These are phyloP conservation scores for Castanospermum australe DNA, from an alignment of 306 rosid species.

Conservation along the genomic window DNA sequence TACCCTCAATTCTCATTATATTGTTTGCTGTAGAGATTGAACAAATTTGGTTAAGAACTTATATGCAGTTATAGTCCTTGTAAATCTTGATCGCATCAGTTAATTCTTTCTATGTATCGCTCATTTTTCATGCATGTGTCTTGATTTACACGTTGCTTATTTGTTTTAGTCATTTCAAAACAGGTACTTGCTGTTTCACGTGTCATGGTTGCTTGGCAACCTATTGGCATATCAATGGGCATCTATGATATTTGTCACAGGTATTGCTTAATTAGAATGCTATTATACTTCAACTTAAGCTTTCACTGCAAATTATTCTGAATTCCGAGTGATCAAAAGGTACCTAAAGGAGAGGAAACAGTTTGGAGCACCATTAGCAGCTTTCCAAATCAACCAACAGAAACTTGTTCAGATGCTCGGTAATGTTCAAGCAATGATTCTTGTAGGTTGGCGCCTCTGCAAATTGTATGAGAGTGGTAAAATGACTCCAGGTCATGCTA, in stretches of 20 bases:
- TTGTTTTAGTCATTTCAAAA: constrained; percentile 26
- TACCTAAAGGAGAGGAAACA: constrained; percentile 94
- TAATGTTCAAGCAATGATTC: constrained; percentile 88
- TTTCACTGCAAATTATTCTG: constrained; percentile 25
- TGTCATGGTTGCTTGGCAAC: constrained; percentile 92
- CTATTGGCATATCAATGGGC: constrained; percentile 93
- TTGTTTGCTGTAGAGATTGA: neutral
- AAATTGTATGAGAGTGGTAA: constrained; percentile 79
- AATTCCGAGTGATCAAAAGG: constrained; percentile 46
- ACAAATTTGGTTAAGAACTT: neutral
- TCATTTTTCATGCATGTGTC: neutral
- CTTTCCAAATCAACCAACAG: constrained; percentile 89
- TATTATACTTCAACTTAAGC: neutral
- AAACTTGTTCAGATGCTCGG: constrained; percentile 87
- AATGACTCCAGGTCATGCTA: constrained; percentile 93
- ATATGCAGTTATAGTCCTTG: neutral
- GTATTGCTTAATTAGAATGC: constrained; percentile 35
- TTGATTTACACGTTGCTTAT: neutral
- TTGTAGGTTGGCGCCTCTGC: constrained; percentile 97
- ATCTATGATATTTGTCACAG: constrained; percentile 95
- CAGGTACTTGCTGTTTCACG: constrained; percentile 96
- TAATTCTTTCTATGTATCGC: neutral
- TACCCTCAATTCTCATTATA: neutral
- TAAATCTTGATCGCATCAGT: neutral
- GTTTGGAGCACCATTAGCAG: constrained; percentile 92